A percentile compares a stretch with the other conserved stretches of the same genome.
phyloP scores from a whole-genome alignment of 2,329 filamentous ascomycete genomes.

The Xylaria sp. region DNA sequence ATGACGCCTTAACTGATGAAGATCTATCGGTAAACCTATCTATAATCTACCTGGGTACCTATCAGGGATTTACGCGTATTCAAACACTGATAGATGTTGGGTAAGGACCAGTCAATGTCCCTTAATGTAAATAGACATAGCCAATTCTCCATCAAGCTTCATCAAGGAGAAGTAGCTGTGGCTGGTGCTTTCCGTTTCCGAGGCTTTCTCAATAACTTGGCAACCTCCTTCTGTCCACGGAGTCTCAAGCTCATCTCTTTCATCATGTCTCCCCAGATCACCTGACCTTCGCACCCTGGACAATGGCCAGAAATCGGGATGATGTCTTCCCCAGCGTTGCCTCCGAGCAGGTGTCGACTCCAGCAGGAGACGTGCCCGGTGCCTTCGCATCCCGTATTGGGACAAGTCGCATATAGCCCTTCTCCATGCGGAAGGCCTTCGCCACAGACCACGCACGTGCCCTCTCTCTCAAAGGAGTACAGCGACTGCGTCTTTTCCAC shows the following conservation, averaged over 20 bases:
- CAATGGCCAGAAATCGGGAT: slow-evolving; percentile 74
- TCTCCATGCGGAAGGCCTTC: slow-evolving; percentile 51
- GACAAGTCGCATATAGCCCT: slow-evolving; percentile 64
- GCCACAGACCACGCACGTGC: slow-evolving; percentile 59
- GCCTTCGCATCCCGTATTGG: slow-evolving; percentile 57
- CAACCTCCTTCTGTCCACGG: slow-evolving; percentile 72
- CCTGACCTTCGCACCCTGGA: slow-evolving; percentile 66
- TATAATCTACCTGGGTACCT: too few species aligned
- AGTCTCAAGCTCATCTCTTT: slow-evolving; percentile 79
- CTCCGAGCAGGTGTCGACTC: slow-evolving; percentile 56
- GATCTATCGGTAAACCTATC: too few species aligned
- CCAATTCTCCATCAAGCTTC: too few species aligned
- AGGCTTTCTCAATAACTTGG: slow-evolving; percentile 67
- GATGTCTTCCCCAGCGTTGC: slow-evolving; percentile 49
- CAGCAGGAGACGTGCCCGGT: slow-evolving; percentile 67
- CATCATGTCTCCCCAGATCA: slow-evolving; percentile 79
- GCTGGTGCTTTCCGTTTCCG: slow-evolving; percentile 41
- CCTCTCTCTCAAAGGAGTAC: slow-evolving; percentile 62
- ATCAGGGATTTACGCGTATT: too few species aligned
- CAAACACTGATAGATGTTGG: too few species aligned
- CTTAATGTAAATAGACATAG: too few species aligned
- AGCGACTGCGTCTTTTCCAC: slow-evolving; percentile 61
- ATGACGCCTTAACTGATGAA: too few species aligned
- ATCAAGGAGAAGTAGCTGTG: slow-evolving; percentile 12
- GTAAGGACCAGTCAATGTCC: too few species aligned